Percentiles rank a stretch among this genome's conserved stretches.
Conservation (phyloP, 176 grass and related monocot genomes). For the Canna indica region DNA sequence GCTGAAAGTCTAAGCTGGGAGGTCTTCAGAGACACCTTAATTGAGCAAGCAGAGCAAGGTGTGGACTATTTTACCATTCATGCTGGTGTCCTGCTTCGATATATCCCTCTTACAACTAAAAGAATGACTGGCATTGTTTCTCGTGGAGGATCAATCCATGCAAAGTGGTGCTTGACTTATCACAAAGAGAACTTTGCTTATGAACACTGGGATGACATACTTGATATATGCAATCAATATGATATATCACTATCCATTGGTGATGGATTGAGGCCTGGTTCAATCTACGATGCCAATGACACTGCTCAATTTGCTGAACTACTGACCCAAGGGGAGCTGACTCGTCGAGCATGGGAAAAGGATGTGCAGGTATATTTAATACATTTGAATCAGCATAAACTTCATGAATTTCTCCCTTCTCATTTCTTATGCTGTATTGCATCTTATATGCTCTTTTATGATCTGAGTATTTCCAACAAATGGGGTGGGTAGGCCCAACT, state of each 20-base stretch:
- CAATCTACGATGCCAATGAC: conserved; percentile 98
- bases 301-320: conserved; percentile 96
- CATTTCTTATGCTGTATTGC: neutral
- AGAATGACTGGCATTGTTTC: conserved; percentile 99
- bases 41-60: conserved; percentile 96
- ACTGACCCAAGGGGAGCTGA: conserved; percentile 87
- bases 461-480: neutral
- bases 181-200: conserved; percentile 99
- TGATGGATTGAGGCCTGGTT: conserved; percentile 86
- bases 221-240: conserved; percentile 97
- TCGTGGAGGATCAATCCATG: conserved; percentile 93
- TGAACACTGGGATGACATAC: conserved; percentile 97
- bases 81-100: conserved; percentile 79
- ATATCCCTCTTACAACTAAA: conserved; percentile 95
- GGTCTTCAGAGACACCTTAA: conserved; percentile 77
- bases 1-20: conserved; percentile 91
- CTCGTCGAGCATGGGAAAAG: conserved; percentile 93
- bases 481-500: too few relatives aligned
- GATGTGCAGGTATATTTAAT: conserved; percentile 76
- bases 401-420: neutral
- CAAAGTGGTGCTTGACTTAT: conserved; percentile 95
- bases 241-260: conserved; percentile 90
- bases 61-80: conserved; percentile 99
- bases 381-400: neutral
- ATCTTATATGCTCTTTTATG: neutral